These are phyloP conservation scores for Trypanosoma rangeli DNA, from an alignment of 208 protist genomes.

Conservation along the genomic window DNA sequence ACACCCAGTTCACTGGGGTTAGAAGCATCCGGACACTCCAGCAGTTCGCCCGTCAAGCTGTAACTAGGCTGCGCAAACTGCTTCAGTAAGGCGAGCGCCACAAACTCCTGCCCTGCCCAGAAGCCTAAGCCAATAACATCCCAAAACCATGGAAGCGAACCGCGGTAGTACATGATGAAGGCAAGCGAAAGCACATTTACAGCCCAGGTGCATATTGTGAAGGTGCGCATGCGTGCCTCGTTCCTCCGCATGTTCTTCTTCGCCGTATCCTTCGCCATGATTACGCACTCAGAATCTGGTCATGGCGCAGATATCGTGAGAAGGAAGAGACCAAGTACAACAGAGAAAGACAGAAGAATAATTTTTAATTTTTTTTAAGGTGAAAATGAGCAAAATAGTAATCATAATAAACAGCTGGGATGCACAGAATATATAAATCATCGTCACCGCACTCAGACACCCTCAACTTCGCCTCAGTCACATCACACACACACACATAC, in stretches of 20 bases:
- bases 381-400: too few relatives aligned
- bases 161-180: constrained; percentile 59
- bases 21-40: constrained; percentile 75
- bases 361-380: too few relatives aligned
- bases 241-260: constrained; percentile 84
- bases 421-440: too few relatives aligned
- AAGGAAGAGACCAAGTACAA: too few relatives aligned
- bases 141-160: constrained; percentile 46
- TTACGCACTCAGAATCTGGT: background rate
- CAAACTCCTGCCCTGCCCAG: constrained; percentile 80
- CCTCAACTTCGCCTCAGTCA: too few relatives aligned
- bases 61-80: constrained; percentile 51
- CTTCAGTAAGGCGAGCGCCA: constrained; percentile 52
- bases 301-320: too few relatives aligned
- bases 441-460: too few relatives aligned
- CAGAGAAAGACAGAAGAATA: too few relatives aligned
- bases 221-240: constrained; percentile 63
- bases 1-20: constrained; percentile 77
- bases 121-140: constrained; percentile 68
- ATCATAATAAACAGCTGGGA: too few relatives aligned
- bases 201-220: constrained; percentile 55
- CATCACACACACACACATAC: too few relatives aligned
- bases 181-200: constrained; percentile 70
- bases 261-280: constrained; percentile 86
- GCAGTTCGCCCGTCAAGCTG: constrained; percentile 50